These are phyloP conservation scores for Aspergillus clavatus DNA, from an alignment of 2,329 filamentous ascomycete genomes.

Conservation along the genomic window DNA sequence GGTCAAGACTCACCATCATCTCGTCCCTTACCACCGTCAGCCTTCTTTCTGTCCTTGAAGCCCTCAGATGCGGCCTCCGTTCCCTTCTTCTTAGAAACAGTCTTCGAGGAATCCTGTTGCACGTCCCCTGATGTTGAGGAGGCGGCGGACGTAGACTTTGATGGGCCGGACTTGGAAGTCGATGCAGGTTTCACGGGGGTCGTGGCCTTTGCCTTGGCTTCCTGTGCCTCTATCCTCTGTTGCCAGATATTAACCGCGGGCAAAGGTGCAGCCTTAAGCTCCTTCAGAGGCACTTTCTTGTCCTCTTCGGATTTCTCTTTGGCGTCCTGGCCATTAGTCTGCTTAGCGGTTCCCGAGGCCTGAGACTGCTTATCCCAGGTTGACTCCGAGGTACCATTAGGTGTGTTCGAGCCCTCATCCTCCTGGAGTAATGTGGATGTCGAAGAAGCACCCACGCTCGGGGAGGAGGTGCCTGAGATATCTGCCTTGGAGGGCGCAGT, in stretches of 20 bases:
- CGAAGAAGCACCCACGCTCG: conserved; percentile 51
- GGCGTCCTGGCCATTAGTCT: conserved; percentile 40
- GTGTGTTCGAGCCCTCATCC: conserved; percentile 57
- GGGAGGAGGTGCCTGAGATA: conserved; percentile 46
- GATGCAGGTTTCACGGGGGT: conserved; percentile 24
- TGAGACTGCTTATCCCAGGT: conserved; percentile 64
- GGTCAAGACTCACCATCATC: conserved; percentile 30
- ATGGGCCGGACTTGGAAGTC: conserved; percentile 17
- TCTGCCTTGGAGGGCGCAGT: conserved; percentile 26
- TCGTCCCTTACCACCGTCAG: conserved; percentile 38
- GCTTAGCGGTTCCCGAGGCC: conserved; percentile 58
- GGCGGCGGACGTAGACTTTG: conserved; percentile 23
- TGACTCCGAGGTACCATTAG: conserved; percentile 61
- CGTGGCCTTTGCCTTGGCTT: conserved; percentile 46
- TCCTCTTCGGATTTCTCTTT: conserved; percentile 57
- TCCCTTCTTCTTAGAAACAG: conserved; percentile 39
- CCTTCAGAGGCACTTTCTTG: conserved; percentile 54
- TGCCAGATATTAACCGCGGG: conserved; percentile 87
- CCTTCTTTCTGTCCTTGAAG: conserved; percentile 35
- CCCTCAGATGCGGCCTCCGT: conserved; percentile 21
- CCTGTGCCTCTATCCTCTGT: conserved; percentile 64
- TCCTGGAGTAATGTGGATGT: conserved; percentile 53
- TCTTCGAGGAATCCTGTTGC: conserved; percentile 40
- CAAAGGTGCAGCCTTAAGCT: conserved; percentile 73
- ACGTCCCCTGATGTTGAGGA: conserved; percentile 30